Percentiles rank a stretch among this genome's conserved stretches.
Evolutionary conservation across 108 stramenopile genomes (phyloP).

Genomic region (Chaetoceros tenuissimus): DNA sequence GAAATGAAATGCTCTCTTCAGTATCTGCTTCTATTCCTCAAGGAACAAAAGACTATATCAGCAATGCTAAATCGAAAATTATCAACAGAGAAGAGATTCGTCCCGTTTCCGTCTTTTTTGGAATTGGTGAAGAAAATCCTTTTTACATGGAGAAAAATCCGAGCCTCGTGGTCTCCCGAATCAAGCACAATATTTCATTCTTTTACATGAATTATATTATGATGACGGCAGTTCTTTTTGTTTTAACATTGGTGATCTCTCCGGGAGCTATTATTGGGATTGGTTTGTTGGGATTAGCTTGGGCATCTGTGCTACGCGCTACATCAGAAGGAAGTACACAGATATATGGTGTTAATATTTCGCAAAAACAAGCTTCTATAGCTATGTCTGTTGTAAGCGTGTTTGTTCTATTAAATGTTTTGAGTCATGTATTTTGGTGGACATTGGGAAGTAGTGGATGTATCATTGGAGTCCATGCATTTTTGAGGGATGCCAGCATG

Average conservation of each 20-base stretch:
- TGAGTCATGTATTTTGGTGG: constrained; percentile 80
- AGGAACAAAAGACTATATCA: constrained; percentile 60
- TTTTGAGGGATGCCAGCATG: constrained; percentile 78
- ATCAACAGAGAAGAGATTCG: constrained; percentile 67
- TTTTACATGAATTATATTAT: constrained; percentile 82
- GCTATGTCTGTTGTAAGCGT: constrained; percentile 58
- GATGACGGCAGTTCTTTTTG: constrained; percentile 48
- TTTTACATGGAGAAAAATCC: constrained; percentile 79
- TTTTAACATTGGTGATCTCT: constrained; percentile 60
- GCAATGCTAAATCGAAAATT: constrained; percentile 41
- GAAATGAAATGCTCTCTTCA: constrained; percentile 42
- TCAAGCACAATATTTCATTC: constrained; percentile 77
- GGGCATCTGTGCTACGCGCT: constrained; percentile 64
- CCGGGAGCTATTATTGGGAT: constrained; percentile 72
- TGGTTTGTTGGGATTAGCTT: constrained; percentile 57
- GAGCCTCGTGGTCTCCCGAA: constrained; percentile 50
- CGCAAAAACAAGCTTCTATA: constrained; percentile 72
- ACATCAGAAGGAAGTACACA: constrained; percentile 42
- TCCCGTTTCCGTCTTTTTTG: constrained; percentile 63
- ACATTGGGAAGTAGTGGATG: constrained; percentile 71
- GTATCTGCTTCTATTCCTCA: constrained; percentile 62
- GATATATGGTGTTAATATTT: constrained; percentile 54
- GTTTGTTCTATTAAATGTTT: constrained; percentile 47
- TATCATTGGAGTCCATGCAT: constrained; percentile 55
- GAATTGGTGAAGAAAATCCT: constrained; percentile 75